A percentile compares a stretch with the other conserved stretches of the same genome.
Conservation (phyloP, 257 asterid genomes). For the Anisodus acutangulus region DNA sequence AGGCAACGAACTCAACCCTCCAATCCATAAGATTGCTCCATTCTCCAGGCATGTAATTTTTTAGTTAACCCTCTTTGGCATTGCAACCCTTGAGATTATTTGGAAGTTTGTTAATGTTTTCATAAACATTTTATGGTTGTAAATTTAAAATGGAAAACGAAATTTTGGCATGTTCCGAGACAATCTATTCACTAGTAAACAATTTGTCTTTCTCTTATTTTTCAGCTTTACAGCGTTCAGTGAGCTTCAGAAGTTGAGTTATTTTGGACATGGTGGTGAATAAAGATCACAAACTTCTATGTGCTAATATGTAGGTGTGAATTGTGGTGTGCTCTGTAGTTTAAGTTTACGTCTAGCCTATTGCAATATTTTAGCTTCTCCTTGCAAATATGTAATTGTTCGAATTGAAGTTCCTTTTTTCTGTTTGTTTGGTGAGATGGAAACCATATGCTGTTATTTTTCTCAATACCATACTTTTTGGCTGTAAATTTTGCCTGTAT, state of each 20-base stretch:
- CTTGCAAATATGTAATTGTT: not conserved
- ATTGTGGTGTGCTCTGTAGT: not conserved
- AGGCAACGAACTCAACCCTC: constrained; percentile 60
- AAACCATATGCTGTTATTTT: too few species aligned
- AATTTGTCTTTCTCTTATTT: not conserved
- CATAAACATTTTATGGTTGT: not conserved
- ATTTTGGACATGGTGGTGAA: not conserved
- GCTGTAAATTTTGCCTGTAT: not conserved
- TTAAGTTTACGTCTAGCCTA: not conserved
- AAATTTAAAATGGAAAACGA: not conserved
- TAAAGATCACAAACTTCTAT: not conserved
- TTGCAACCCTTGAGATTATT: too few species aligned
- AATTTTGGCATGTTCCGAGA: not conserved
- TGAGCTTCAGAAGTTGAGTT: not conserved
- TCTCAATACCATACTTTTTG: too few species aligned
- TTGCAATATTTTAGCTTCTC: not conserved
- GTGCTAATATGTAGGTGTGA: not conserved
- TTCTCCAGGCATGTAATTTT: constrained; percentile 7
- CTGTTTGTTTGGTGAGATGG: not conserved
- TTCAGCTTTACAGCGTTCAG: not conserved
- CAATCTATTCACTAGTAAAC: not conserved
- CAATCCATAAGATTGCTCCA: constrained; percentile 39
- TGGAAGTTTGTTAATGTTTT: not conserved
- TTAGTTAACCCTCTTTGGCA: not conserved
- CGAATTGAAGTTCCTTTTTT: not conserved